Evolutionary conservation across 352 stramenopile genomes (phyloP), one percentile per base, ranked within the genome.

Genomic region (Phytophthora crassamura): DNA sequence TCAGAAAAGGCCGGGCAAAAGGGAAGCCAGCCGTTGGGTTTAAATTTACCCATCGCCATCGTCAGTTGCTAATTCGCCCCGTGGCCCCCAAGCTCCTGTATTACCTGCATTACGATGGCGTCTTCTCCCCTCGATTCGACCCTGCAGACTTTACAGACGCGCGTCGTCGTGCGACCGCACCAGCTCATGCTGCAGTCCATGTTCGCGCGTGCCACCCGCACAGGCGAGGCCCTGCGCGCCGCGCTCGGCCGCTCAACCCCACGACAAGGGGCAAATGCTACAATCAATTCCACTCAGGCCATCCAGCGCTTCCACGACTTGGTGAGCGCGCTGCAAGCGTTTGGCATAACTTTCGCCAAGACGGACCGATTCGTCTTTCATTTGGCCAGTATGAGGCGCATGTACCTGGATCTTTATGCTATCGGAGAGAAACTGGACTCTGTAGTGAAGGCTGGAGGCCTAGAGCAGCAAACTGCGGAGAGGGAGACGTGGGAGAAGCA

Each of bases 351-450:
- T 11, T 76, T 76, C 39, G 25, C 45, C 15, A 62, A 73, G 35
- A 69, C 47, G 46, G 15, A 58, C 33, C 33, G 35, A 40, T 57
- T 72, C 50, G 54, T 75, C 7, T 67, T 68, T 39, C 67, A 65
- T 41, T 36, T 75, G 16, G 67, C 67, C 20, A 67, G 49, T 60
- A 58, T 67, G 48, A 25, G 67, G n/a, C 49, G 61, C 2, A 68
- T 67, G 67, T 68, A 51, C 34, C 16, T 58, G 42, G 53, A 67
- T 36, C 14, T 75, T 0, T 2, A 33, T 6, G 32, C 14, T 0
- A 36, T 71, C 0, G 38, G 54, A 4, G 10, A 2, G 16, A 47
- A 67, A 45, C 22, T 74, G 28, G 50, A 74, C 30, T 7, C 40
- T 7, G 47, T 66, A 8, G 32, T 54, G 38, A 7, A n/a, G 30